These are phyloP conservation scores for Macrolepiota fuliginosa DNA, from an alignment of 768 basidiomycete genomes.

Conservation along the genomic window DNA sequence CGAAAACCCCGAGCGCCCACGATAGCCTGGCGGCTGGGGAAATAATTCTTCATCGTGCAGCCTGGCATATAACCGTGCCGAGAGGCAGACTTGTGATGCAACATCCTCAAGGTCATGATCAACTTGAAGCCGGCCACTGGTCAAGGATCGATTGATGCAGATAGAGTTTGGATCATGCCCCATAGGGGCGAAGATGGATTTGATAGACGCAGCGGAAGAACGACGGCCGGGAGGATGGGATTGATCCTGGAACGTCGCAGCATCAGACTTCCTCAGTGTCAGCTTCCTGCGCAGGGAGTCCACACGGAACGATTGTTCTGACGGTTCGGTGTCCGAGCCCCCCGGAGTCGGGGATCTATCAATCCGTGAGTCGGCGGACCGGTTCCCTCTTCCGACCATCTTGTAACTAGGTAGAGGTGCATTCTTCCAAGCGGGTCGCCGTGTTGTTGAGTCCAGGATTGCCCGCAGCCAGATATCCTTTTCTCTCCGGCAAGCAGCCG, in stretches of 20 bases:
- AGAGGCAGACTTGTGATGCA: slow-evolving; percentile 68
- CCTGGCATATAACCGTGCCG: slow-evolving; percentile 64
- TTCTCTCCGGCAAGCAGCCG: slow-evolving; percentile 80
- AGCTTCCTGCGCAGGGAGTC: slow-evolving; percentile 27
- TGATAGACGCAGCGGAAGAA: slow-evolving; percentile 64
- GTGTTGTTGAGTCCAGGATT: slow-evolving; percentile 51
- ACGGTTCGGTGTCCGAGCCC: slow-evolving; percentile 26
- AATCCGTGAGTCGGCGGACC: slow-evolving; percentile 35
- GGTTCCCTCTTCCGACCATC: slow-evolving; percentile 37
- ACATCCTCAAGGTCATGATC: slow-evolving; percentile 82
- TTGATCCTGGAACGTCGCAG: slow-evolving; percentile 21
- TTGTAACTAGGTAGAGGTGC: slow-evolving; percentile 67
- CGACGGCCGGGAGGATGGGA: slow-evolving; percentile 45
- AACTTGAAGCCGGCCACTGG: slow-evolving; percentile 62
- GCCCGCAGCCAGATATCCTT: slow-evolving; percentile 84
- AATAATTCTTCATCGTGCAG: slow-evolving; percentile 65
- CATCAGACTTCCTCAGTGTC: slow-evolving; percentile 24
- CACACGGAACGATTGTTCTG: slow-evolving; percentile 34
- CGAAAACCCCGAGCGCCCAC: slow-evolving; percentile 37
- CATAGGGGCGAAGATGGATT: slow-evolving; percentile 53
- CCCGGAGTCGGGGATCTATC: slow-evolving; percentile 33
- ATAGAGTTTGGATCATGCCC: slow-evolving; percentile 55
- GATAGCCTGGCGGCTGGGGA: slow-evolving; percentile 40
- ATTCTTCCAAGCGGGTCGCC: slow-evolving; percentile 47
- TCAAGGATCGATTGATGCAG: slow-evolving; percentile 65